Base-by-base conservation (phyloP, 1,284 basidiomycete genomes). In the Salmacisia buchloeana region DNA sequence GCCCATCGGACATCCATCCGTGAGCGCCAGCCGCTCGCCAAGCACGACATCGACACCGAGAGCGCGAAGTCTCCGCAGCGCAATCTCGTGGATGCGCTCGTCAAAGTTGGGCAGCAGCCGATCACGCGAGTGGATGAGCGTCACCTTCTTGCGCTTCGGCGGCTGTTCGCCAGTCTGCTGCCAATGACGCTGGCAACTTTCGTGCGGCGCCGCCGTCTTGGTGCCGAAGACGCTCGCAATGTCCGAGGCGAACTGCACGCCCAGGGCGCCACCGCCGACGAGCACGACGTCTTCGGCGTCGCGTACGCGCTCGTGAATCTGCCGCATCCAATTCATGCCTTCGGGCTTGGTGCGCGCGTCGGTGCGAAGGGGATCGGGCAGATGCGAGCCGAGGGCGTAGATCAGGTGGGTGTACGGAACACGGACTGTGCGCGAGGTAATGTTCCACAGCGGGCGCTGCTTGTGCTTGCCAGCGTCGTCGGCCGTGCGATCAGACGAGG, bases 351-450 rank as follows among this genome's bases (percentile, higher is more conserved):
- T 71, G 29, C 70, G 66, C 7, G 75, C 68, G 5, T 76, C 73
- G n/a, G 69, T 74, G 56, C 75, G 71, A 18, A 79, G 65, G 9
- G 77, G 77, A 39, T 79, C 77, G 2, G 77, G 77, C 25, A 79
- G 64, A 52, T 79, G 76, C 15, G 72, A 75, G 57, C 77, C 77
- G 18, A 79, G 69, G 0, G 77, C 77, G 58, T 79, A 79, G 27
- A 79, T 68, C 34, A 79, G 72, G 59, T 79, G 75, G 21, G 75
- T 69, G 60, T 78, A 78, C 7, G 77, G 77, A 33, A 79, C 77
- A 45, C 69, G 61, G 3, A 77, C 64, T 33, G 68, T 27, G 21
- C 46, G 46, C 7, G 46, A 72, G 61, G 76, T 75, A 66, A 79
- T 75, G 23, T 69, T 61, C 77, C 77, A 79, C 10, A 79, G 71